These are phyloP conservation scores for Kwoniella botswanensis DNA, from an alignment of 768 basidiomycete genomes.

Conservation along the genomic window DNA sequence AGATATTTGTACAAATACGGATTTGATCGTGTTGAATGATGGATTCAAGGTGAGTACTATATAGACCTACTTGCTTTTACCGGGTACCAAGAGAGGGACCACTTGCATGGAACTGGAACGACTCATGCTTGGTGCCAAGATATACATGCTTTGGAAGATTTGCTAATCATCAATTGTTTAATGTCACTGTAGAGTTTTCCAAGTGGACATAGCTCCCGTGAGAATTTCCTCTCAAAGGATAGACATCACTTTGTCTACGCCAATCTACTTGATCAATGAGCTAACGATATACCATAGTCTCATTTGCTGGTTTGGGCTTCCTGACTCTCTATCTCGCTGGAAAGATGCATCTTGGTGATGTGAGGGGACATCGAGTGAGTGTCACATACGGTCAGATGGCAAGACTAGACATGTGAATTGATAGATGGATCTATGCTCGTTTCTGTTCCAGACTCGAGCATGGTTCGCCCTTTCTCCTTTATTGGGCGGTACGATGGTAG, in stretches of 20 bases:
- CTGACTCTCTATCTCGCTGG: conserved; percentile 86
- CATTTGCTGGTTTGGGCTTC: conserved; percentile 91
- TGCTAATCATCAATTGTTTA: background rate
- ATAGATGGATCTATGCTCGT: background rate
- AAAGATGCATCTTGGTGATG: conserved; percentile 88
- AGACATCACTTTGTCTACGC: too few species aligned
- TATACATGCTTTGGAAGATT: background rate
- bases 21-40: conserved; percentile 68
- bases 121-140: too few species aligned
- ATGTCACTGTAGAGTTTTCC: conserved; percentile 68
- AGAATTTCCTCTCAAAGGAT: conserved; percentile 49
- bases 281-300: conserved; percentile 64
- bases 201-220: conserved; percentile 87
- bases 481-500: conserved; percentile 67
- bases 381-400: conserved; percentile 54
- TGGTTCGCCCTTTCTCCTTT: conserved; percentile 84
- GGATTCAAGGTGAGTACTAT: conserved; percentile 68
- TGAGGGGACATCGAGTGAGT: conserved; percentile 66
- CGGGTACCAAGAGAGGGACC: too few species aligned
- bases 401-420: background rate
- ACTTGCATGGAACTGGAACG: too few species aligned
- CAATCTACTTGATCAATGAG: too few species aligned
- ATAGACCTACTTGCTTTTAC: background rate
- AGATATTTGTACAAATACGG: conserved; percentile 77
- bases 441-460: conserved; percentile 59